phyloP scores from a whole-genome alignment of 1,284 basidiomycete genomes.

The Tilletia indica region DNA sequence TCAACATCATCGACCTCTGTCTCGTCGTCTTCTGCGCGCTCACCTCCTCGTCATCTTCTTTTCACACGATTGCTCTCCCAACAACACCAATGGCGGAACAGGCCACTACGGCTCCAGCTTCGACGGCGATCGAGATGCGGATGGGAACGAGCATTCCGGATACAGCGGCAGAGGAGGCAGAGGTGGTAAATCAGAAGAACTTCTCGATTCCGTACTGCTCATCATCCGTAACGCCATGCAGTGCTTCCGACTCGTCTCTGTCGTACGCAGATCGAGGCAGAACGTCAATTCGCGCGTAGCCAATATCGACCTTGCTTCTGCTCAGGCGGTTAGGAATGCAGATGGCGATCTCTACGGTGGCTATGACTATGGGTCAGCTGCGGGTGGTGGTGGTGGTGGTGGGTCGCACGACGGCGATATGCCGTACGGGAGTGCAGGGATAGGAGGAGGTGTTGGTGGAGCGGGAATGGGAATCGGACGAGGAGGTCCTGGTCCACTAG shows the following conservation, averaged over 20 bases:
- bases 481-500: constrained; percentile 15
- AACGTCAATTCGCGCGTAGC: constrained; percentile 44
- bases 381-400: too few species aligned
- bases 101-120: constrained; percentile 19
- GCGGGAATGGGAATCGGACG: constrained; percentile 18
- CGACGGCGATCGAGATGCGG: constrained; percentile 23
- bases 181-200: constrained; percentile 46
- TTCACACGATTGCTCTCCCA: constrained; percentile 52
- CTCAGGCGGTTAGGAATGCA: not conserved
- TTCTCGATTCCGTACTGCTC: constrained; percentile 50
- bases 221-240: constrained; percentile 52
- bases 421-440: constrained; percentile 24
- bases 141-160: not conserved
- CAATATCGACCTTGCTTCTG: constrained; percentile 38
- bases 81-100: constrained; percentile 23
- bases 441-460: constrained; percentile 26
- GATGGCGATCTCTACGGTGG: not conserved
- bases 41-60: constrained; percentile 52
- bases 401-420: not conserved
- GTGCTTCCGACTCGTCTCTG: constrained; percentile 45
- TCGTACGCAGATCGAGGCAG: constrained; percentile 44
- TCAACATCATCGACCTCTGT: constrained; percentile 51
- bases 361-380: not conserved
- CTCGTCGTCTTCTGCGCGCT: constrained; percentile 49
- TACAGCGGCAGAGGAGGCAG: constrained; percentile 24